Evolutionary conservation across 306 rosid species (phyloP).

Genomic region (Mucuna pruriens): DNA sequence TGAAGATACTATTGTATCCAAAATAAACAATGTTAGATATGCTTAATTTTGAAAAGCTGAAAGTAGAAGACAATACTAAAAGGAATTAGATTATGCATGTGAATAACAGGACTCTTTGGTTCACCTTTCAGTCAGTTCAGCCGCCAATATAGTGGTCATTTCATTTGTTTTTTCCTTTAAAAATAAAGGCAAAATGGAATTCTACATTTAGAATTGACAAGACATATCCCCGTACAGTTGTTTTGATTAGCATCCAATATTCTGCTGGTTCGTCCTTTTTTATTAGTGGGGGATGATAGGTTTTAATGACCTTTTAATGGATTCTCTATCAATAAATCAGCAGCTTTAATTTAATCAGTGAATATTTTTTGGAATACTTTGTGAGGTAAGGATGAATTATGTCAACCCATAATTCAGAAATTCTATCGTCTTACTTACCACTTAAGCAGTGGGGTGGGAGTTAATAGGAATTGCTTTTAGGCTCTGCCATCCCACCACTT

Average conservation of each 20-base stretch:
- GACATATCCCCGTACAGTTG: constrained; percentile 37
- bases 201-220: constrained; percentile 45
- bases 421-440: constrained; percentile 8
- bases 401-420: neutral
- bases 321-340: neutral
- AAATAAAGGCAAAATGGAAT: constrained; percentile 42
- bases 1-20: neutral
- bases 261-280: constrained; percentile 28
- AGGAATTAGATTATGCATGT: constrained; percentile 33
- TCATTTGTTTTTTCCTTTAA: constrained; percentile 12
- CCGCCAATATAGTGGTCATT: constrained; percentile 19
- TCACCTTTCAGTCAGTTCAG: constrained; percentile 41
- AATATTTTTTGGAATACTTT: constrained; percentile 15
- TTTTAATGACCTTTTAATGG: constrained; percentile 33
- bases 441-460: neutral
- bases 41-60: constrained; percentile 30
- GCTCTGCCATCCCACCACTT: neutral
- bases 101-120: constrained; percentile 38
- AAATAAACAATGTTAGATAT: neutral
- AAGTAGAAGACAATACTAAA: constrained; percentile 36
- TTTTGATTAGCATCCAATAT: constrained; percentile 46
- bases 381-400: neutral
- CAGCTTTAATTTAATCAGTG: constrained; percentile 31
- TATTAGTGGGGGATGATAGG: constrained; percentile 34
- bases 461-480: neutral